Conservation (phyloP, 768 basidiomycete species). For the Auriscalpium microsporum region DNA sequence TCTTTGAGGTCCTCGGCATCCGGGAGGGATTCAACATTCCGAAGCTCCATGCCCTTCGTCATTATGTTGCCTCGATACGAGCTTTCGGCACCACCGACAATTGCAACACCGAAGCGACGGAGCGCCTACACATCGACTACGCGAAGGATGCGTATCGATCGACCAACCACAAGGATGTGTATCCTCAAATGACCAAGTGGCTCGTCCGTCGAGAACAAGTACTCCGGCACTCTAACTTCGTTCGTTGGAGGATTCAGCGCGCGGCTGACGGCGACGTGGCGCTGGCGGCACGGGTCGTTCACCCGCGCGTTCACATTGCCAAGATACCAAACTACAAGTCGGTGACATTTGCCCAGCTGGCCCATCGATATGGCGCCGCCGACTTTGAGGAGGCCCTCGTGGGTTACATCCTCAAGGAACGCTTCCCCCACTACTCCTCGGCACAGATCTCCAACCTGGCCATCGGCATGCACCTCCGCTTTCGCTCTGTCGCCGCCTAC, state of each 20-base stretch:
- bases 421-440: no score
- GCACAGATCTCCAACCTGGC: no score
- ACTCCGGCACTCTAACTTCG: neutral
- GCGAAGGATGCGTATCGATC: neutral
- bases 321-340: neutral
- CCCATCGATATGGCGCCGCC: neutral
- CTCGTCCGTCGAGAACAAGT: neutral
- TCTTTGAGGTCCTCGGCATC: constrained; percentile 18
- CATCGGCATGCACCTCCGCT: no score
- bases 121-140: constrained; percentile 8
- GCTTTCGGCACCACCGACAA: constrained; percentile 47
- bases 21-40: constrained; percentile 17
- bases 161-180: neutral
- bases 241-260: neutral
- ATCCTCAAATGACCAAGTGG: neutral
- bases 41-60: constrained; percentile 16
- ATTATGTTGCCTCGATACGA: constrained; percentile 29
- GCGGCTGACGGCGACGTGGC: no score
- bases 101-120: constrained; percentile 10
- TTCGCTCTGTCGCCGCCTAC: no score
- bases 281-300: neutral
- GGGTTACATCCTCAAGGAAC: no score
- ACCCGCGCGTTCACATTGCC: neutral
- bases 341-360: neutral
- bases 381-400: no score